Evolutionary conservation across 1,284 basidiomycete genomes (phyloP).

Genomic region (Ceratobasidium theobromae): DNA sequence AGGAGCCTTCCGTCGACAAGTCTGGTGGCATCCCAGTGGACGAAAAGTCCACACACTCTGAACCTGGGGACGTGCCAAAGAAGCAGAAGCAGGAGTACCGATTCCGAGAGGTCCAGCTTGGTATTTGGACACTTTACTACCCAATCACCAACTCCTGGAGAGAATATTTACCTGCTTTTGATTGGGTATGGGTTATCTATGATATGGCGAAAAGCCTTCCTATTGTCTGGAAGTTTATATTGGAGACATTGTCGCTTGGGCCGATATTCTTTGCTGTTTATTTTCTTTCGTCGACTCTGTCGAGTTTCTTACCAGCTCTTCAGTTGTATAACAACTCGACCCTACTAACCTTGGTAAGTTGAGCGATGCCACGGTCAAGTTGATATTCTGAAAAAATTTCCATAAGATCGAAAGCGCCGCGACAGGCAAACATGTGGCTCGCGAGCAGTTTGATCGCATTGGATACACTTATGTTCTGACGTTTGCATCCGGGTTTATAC

Average conservation of each 20-base stretch:
- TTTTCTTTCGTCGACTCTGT: constrained; percentile 7
- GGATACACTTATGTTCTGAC: neutral
- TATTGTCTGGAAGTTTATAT: constrained; percentile 21
- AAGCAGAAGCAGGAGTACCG: neutral
- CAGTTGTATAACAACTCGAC: constrained; percentile 21
- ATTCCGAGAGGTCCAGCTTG: constrained; percentile 13
- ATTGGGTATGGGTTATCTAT: constrained; percentile 18
- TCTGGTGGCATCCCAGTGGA: neutral
- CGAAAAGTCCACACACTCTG: neutral
- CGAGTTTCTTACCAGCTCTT: constrained; percentile 10
- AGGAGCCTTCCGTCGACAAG: neutral
- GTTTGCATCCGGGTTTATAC: constrained; percentile 3
- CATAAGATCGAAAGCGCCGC: constrained; percentile 9
- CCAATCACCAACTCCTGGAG: constrained; percentile 26
- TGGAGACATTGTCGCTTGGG: constrained; percentile 12
- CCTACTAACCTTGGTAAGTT: constrained; percentile 13
- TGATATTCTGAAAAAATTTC: neutral
- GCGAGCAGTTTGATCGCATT: constrained; percentile 9
- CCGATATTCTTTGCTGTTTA: constrained; percentile 21
- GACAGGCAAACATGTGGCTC: neutral
- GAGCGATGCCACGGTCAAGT: no score
- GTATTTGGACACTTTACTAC: constrained; percentile 27
- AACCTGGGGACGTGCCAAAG: neutral
- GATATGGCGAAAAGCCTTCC: constrained; percentile 8
- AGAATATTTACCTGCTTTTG: constrained; percentile 18